phyloP scores from a whole-genome alignment of 1,284 basidiomycete species.

The Rhizoctonia solani region DNA sequence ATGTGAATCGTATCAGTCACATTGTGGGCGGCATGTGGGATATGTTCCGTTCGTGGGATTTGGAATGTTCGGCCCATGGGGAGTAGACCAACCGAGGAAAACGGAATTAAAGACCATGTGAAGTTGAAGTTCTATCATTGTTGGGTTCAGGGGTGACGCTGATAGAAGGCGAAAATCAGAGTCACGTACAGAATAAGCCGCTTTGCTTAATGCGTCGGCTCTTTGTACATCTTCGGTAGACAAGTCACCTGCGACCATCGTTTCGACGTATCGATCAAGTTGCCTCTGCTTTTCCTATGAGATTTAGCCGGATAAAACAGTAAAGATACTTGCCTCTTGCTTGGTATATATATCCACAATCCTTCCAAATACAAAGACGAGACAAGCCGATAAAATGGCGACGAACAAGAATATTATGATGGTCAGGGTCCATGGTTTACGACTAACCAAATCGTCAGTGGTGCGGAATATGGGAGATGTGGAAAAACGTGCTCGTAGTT shows the following conservation, averaged over 20 bases:
- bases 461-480: too few species aligned
- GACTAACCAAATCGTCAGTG: not conserved
- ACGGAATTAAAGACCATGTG: constrained; percentile 23
- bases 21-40: constrained; percentile 11
- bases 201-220: not conserved
- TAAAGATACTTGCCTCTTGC: constrained; percentile 3
- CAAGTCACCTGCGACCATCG: constrained; percentile 13
- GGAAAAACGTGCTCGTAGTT: constrained; percentile 11
- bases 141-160: not conserved
- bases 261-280: not conserved
- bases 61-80: constrained; percentile 11
- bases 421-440: constrained; percentile 27
- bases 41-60: not conserved
- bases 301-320: not conserved
- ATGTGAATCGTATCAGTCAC: constrained; percentile 14
- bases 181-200: constrained; percentile 31
- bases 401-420: constrained; percentile 20
- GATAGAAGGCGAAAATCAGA: not conserved
- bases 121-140: constrained; percentile 34
- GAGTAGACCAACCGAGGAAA: constrained; percentile 18
- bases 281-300: constrained; percentile 8
- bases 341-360: constrained; percentile 33
- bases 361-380: constrained; percentile 28
- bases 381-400: constrained; percentile 8
- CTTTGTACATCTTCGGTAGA: constrained; percentile 2